Evolutionary conservation across 2,329 filamentous ascomycete species (phyloP), one percentile per base, ranked within the genome.

Genomic region (Aspergillus flavus): DNA sequence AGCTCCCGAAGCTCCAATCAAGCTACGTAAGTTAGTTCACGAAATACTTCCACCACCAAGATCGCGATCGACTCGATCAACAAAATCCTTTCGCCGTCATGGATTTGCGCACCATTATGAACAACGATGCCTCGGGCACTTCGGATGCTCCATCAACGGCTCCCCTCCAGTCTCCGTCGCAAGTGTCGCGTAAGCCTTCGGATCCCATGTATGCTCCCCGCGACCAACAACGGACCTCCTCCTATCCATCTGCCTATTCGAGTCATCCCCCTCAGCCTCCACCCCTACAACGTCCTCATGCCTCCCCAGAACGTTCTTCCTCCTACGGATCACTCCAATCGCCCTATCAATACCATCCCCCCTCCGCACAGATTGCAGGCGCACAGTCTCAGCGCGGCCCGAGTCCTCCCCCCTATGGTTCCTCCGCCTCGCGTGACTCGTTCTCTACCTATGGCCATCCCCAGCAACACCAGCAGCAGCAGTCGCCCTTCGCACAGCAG

Each of bases 91-190:
- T 53, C 23, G 30, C 57, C 75, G 66, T 72, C 71, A 84, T 85
- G 83, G 83, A 85, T 75, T 78, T 85, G 72, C 80, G 81, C 73
- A 82, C 80, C 61, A 84, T 85, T 70, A 82, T 85, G 78, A 84
- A 84, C 72, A 80, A 60, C 67, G 79, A 81, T 69, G 73, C 72
- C 64, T 73, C 72, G 56, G 73, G 71, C 65, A 72, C 72, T 59
- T 68, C 76, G 61, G 74, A 72, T 62, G 66, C 69, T 62, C 69
- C 68, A 62, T 68, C 74, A 48, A 67, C 74, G 16, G 66, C 64
- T 53, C 58, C 68, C 53, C 71, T 63, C 34, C 69, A 67, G 43
- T 70, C 71, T 41, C 68, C 71, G 54, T 71, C 68, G 63, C 73
- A 71, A 69, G 67, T 68, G 28, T 71, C 76, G n/a, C 71, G 69